These are phyloP conservation scores for Buxus sempervirens DNA, from an alignment of 164 flowering plant species.

Conservation along the genomic window DNA sequence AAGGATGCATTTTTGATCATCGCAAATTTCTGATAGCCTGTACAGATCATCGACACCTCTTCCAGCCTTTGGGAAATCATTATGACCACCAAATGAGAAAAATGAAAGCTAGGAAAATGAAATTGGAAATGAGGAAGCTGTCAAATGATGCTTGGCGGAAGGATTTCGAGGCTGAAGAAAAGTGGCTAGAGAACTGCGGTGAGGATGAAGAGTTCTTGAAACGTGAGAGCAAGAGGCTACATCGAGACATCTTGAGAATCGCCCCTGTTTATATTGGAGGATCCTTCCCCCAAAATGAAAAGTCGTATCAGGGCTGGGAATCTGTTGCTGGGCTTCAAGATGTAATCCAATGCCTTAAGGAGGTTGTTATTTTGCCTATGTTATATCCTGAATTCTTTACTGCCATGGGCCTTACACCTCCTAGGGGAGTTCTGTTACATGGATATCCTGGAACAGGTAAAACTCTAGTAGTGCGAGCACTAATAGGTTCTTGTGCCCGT, in stretches of 20 bases:
- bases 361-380: conserved; percentile 90
- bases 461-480: conserved; percentile 86
- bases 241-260: conserved; percentile 86
- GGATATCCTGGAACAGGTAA: conserved; percentile 99
- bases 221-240: conserved; percentile 95
- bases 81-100: conserved; percentile 47
- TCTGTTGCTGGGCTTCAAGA: conserved; percentile 97
- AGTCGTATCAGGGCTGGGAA: conserved; percentile 79
- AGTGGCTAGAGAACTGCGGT: conserved; percentile 97
- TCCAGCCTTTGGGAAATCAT: conserved; percentile 71
- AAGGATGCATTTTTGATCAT: conserved; percentile 89
- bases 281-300: conserved; percentile 39
- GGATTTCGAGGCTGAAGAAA: conserved; percentile 93
- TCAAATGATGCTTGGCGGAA: conserved; percentile 79
- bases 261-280: conserved; percentile 95
- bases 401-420: conserved; percentile 81
- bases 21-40: conserved; percentile 97
- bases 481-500: conserved; percentile 93
- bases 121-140: conserved; percentile 62
- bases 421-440: conserved; percentile 96
- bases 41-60: conserved; percentile 75
- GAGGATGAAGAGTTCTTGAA: conserved; percentile 98
- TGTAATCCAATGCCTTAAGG: conserved; percentile 89
- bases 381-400: conserved; percentile 84
- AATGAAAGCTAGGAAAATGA: conserved; percentile 78